Conservation (phyloP, 805 yeast genomes). For the Cyberlindnera xishuangbannaensis region DNA sequence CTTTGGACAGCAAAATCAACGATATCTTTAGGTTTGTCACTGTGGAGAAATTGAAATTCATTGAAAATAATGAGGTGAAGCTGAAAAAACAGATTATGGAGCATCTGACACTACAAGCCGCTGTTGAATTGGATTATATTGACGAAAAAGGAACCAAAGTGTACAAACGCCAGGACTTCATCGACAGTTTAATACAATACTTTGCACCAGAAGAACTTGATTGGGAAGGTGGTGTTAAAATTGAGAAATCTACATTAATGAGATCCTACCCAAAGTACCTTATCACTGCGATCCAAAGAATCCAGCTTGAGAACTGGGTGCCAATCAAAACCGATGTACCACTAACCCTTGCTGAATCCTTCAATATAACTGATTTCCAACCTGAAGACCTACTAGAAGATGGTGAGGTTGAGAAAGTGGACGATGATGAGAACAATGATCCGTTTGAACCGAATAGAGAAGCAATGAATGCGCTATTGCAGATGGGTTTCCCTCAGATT, state of each 20-base stretch:
- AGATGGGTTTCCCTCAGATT: conserved; percentile 84
- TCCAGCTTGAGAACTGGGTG: conserved; percentile 82
- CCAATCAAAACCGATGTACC: conserved; percentile 81
- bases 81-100: conserved; percentile 53
- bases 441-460: conserved; percentile 51
- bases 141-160: conserved; percentile 40
- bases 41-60: conserved; percentile 60
- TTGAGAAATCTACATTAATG: conserved; percentile 35
- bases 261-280: conserved; percentile 65
- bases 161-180: conserved; percentile 35
- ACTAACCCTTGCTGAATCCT: conserved; percentile 40
- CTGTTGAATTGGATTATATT: conserved; percentile 32
- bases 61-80: conserved; percentile 42
- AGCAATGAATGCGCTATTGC: conserved; percentile 47
- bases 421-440: conserved; percentile 20
- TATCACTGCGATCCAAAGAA: conserved; percentile 70
- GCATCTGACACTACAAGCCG: conserved; percentile 55
- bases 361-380: conserved; percentile 43
- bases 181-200: conserved; percentile 43
- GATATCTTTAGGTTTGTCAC: conserved; percentile 57
- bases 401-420: conserved; percentile 28
- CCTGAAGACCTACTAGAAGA: conserved; percentile 37
- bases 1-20: conserved; percentile 31
- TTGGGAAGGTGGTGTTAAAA: conserved; percentile 26
- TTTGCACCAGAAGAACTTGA: conserved; percentile 56